Evolutionary conservation across 345 rosid genomes (phyloP), one percentile per base, ranked within the genome.

Genomic region (Eucalyptus sp.): DNA sequence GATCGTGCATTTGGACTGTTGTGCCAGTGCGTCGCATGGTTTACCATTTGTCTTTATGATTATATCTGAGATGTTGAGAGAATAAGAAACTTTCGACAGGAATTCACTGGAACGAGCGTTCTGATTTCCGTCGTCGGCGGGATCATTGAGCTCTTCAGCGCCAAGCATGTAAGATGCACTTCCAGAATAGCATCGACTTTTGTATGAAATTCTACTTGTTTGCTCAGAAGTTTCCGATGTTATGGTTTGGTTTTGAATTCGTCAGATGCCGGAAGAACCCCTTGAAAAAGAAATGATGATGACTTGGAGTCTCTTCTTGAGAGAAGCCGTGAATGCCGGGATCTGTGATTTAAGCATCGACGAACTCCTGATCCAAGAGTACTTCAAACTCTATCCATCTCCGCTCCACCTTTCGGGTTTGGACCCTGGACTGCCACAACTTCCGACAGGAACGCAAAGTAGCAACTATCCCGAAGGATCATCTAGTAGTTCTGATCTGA

Each of bases 121-220:
- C 84, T 97, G 88, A 92, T 97, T 87, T 99, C 99, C 5, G 94
- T 96, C 16, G 62, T 86, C 41, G 96, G 97, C 76, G 98, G 99
- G 87, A 93, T 96, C 22, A n/a, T 96, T 87, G 99, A 97, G 97
- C 96, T 97, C 37, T 96, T 93, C 91, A 91, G 94, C 87, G 90
- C 92, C 22, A 91, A 88, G 90, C 91, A 92, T 92, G 99, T 95
- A 93, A 95, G 92, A 56, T 62, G 56, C n/a, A 14, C 4, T 27
- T 79, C 79, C 54, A 33, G 71, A 50, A 27, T n/a, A 68, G 27
- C 10, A 66, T 80, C 88, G 54, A 12, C 50, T 44, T 54, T 43
- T 83, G 49, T n/a, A 1, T 18, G 37, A 27, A 41, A 31, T 60
- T 50, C 60, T 20, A 76, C 83, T 41, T 22, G 83, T 76, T 76